Base-by-base conservation (phyloP, 2,329 filamentous ascomycete genomes). In the Ceratocystis papillata region DNA sequence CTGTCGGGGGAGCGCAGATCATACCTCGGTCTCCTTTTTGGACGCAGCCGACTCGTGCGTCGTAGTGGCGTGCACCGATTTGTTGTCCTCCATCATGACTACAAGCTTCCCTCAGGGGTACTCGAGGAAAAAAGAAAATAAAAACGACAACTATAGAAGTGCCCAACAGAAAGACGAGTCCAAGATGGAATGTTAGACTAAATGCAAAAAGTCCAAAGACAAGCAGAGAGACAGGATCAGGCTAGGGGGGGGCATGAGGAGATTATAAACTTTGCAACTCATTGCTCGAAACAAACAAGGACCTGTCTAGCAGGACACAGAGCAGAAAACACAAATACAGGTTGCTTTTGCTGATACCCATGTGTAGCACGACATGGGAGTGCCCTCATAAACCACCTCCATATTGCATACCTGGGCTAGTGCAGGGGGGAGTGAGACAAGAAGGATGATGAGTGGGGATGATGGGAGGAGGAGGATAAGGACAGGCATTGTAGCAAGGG, bases 21-120 rank as follows among this genome's bases (percentile, higher is more conserved):
- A 57, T 57, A 57, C 53, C 53, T 57, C 53, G 25, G 53, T 15
- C 53, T 57, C 53, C 53, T 57, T 57, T 57, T 57, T 57, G 53
- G 53, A 57, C 17, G 12, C 28, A 33, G 15, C 12, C 12, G 53
- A 57, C 28, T 57, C 20, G 8, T 33, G 28, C 6, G 53, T 57
- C 15, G 53, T 30, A n/a, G 25, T 57, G 53, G 17, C 53, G 28
- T 57, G 53, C 53, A 57, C 33, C 53, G 53, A 57, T 22, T 57
- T 57, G 15, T 57, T 30, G 53, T 57, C 53, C 53, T 17, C 53
- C 53, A 30, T 57, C 53, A 57, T 57, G 53, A 33, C 28, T 33
- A 57, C 12, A 25, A 30, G 53, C 53, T 57, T 57, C 17, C 53
- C 53, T 57, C 53, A 57, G 53, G 53, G 53, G 53, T n/a, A 57